Conservation (phyloP, 768 basidiomycete genomes). For the Lactifluus piperatus region DNA sequence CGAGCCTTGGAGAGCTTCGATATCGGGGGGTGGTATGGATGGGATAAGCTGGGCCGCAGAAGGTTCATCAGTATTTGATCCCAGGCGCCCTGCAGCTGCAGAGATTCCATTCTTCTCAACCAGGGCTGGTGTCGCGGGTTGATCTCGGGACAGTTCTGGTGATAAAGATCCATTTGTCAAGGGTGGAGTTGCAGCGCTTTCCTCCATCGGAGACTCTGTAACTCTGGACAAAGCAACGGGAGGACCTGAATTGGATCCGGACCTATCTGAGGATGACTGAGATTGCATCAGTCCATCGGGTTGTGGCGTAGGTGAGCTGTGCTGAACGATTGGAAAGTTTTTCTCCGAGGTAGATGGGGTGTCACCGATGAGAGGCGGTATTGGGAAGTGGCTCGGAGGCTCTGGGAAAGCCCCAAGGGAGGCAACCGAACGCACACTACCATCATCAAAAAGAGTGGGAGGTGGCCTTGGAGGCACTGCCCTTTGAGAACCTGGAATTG, state of each 20-base stretch:
- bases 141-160: background rate
- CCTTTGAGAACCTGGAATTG: background rate
- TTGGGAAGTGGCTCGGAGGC: constrained; percentile 64
- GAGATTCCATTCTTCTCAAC: background rate
- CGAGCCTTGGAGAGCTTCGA: background rate
- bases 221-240: constrained; percentile 1
- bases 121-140: background rate
- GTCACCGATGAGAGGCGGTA: constrained; percentile 36
- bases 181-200: background rate
- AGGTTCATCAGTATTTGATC: background rate
- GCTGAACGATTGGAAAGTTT: background rate
- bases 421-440: constrained; percentile 35
- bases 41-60: background rate
- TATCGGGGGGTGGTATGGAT: background rate
- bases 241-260: constrained; percentile 7
- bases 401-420: constrained; percentile 66
- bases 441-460: constrained; percentile 17
- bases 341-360: constrained; percentile 10
- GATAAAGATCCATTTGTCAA: background rate
- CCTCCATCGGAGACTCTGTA: constrained; percentile 11
- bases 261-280: constrained; percentile 11
- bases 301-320: background rate
- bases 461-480: background rate
- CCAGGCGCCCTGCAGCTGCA: background rate
- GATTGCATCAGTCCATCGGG: background rate